These are phyloP conservation scores for Afroboletus lepidellus DNA, from an alignment of 1,284 basidiomycete species.

Conservation along the genomic window DNA sequence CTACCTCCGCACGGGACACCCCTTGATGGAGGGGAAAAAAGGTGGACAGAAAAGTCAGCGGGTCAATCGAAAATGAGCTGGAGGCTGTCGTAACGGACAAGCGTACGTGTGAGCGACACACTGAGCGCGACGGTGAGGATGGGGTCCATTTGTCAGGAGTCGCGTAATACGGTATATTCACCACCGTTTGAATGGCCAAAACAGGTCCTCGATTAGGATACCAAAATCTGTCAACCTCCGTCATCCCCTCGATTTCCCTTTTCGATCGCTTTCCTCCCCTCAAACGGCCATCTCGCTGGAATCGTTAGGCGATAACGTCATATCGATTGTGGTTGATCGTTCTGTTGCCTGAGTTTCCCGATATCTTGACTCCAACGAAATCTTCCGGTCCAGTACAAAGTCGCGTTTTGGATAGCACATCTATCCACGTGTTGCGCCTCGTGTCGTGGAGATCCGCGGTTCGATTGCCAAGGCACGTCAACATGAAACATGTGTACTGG, in stretches of 20 bases:
- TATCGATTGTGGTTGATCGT: background rate
- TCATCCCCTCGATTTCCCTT: background rate
- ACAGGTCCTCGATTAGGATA: background rate
- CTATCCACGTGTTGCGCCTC: background rate
- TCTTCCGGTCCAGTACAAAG: background rate
- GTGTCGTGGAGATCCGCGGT: background rate
- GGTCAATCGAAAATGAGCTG: slow-evolving; percentile 5
- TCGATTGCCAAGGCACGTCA: background rate
- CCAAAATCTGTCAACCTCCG: background rate
- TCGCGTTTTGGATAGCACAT: background rate
- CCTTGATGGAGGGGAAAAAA: background rate
- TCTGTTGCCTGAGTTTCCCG: too few relatives aligned
- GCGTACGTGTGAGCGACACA: slow-evolving; percentile 4
- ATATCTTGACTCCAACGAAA: too few relatives aligned
- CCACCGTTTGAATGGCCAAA: background rate
- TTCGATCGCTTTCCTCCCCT: background rate
- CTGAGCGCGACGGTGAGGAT: background rate
- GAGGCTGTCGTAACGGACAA: slow-evolving; percentile 16
- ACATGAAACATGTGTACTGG: slow-evolving; percentile 2
- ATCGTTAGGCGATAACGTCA: background rate
- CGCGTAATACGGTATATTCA: background rate
- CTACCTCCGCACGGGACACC: slow-evolving; percentile 7
- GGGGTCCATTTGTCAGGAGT: background rate
- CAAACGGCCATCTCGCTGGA: slow-evolving; percentile 1
- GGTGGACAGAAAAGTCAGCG: background rate